phyloP scores from a whole-genome alignment of 306 rosid species.

The Vigna hirtella region DNA sequence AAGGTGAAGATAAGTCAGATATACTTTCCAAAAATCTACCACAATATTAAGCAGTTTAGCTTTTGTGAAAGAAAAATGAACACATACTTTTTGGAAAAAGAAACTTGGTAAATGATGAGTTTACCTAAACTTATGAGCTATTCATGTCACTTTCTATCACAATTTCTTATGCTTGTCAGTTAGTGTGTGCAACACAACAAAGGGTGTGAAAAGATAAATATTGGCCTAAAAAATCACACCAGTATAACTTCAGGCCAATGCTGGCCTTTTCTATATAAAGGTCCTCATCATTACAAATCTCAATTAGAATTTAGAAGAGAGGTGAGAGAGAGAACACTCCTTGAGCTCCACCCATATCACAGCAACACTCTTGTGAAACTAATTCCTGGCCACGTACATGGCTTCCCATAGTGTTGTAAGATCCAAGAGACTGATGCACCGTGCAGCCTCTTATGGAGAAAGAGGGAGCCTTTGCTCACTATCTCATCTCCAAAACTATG shows the following conservation, averaged over 20 bases:
- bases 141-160: background rate
- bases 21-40: too few species aligned
- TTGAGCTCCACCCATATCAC: constrained; percentile 39
- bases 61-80: too few species aligned
- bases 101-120: too few species aligned
- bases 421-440: constrained; percentile 31
- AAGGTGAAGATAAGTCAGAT: background rate
- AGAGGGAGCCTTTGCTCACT: constrained; percentile 15
- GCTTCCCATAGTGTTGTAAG: constrained; percentile 42
- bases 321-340: constrained; percentile 36
- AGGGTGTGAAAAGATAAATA: background rate
- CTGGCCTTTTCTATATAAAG: constrained; percentile 49
- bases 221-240: background rate
- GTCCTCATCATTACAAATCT: constrained; percentile 8
- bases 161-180: background rate
- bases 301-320: constrained; percentile 32
- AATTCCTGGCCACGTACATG: constrained; percentile 38
- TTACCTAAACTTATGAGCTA: background rate
- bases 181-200: background rate
- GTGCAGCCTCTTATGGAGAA: constrained; percentile 46
- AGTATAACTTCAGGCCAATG: background rate
- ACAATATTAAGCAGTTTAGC: background rate
- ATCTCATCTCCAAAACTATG: constrained; percentile 36
- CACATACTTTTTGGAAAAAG: too few species aligned
- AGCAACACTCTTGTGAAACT: background rate